phyloP scores from a whole-genome alignment of 208 protist genomes.

The Wallacemonas sp. region DNA sequence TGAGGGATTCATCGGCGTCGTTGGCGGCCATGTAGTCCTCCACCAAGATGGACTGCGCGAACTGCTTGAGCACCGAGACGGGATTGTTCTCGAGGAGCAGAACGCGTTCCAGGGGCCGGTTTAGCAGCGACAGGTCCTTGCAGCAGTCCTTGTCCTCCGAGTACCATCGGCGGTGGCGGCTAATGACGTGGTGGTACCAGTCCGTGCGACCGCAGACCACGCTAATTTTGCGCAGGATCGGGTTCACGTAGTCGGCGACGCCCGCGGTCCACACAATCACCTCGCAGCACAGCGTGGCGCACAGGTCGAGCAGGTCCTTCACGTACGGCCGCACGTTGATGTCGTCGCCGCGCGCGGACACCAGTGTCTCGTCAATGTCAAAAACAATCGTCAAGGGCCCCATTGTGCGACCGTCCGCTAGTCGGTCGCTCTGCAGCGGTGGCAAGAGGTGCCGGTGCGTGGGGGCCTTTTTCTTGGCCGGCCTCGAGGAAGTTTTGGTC shows the following conservation, averaged over 20 bases:
- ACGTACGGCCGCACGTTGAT: constrained; percentile 61
- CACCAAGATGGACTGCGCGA: constrained; percentile 55
- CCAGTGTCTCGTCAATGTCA: constrained; percentile 85
- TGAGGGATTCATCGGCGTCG: constrained; percentile 51
- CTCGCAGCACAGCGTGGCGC: constrained; percentile 63
- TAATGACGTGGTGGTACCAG: constrained; percentile 86
- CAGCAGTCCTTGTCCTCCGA: constrained; percentile 33
- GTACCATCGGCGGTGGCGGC: constrained; percentile 75
- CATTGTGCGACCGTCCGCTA: constrained; percentile 1
- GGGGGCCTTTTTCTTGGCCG: background rate
- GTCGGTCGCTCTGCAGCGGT: constrained; percentile 17
- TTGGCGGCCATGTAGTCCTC: constrained; percentile 74
- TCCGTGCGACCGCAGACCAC: constrained; percentile 36
- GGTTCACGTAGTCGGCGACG: constrained; percentile 63
- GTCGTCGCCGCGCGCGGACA: constrained; percentile 54
- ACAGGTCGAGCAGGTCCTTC: constrained; percentile 47
- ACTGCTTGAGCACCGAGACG: constrained; percentile 56
- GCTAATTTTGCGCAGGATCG: constrained; percentile 52
- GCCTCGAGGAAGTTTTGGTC: background rate
- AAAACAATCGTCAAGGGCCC: constrained; percentile 66
- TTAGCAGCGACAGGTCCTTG: constrained; percentile 71
- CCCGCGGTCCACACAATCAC: constrained; percentile 80
- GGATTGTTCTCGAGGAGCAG: constrained; percentile 88
- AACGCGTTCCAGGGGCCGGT: constrained; percentile 47
- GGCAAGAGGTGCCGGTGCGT: constrained; percentile 1